Evolutionary conservation across 331 rosid species (phyloP).

Genomic region (Acacia concinna): DNA sequence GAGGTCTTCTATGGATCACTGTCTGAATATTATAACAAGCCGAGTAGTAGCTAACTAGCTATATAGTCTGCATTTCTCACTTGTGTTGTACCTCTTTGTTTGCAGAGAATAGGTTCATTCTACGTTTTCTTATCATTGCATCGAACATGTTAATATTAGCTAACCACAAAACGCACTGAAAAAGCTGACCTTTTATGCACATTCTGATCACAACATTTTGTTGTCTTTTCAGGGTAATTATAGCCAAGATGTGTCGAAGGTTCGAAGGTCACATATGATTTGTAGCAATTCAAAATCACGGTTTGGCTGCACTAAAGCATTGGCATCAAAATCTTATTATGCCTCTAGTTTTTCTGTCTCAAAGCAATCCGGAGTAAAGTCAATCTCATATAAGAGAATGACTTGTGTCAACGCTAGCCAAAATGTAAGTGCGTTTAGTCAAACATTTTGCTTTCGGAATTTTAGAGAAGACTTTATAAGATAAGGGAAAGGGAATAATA

Average conservation of each 20-base stretch:
- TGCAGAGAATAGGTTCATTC: neutral
- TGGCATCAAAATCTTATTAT: constrained; percentile 40
- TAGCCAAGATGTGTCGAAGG: constrained; percentile 27
- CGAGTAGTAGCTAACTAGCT: neutral
- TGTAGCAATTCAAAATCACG: constrained; percentile 14
- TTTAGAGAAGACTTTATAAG: neutral
- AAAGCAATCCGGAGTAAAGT: constrained; percentile 32
- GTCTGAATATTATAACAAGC: neutral
- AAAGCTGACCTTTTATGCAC: neutral
- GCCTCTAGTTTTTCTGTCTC: constrained; percentile 35
- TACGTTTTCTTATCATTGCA: neutral
- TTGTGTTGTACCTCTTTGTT: neutral
- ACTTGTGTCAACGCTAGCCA: constrained; percentile 46
- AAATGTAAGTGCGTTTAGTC: constrained; percentile 41
- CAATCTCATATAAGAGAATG: constrained; percentile 42
- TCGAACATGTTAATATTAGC: constrained; percentile 2
- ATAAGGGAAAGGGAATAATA: neutral
- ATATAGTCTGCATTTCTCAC: neutral
- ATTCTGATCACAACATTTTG: neutral
- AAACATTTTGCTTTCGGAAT: neutral
- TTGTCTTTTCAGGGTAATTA: constrained; percentile 40
- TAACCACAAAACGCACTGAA: neutral
- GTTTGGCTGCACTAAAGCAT: constrained; percentile 31
- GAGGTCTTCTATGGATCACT: neutral
- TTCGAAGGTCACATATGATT: constrained; percentile 29